Percentiles rank a stretch among this genome's conserved stretches.
These are phyloP conservation scores for Geotrichum bryndzae DNA, from an alignment of 1,139 yeast genomes.

Conservation along the genomic window DNA sequence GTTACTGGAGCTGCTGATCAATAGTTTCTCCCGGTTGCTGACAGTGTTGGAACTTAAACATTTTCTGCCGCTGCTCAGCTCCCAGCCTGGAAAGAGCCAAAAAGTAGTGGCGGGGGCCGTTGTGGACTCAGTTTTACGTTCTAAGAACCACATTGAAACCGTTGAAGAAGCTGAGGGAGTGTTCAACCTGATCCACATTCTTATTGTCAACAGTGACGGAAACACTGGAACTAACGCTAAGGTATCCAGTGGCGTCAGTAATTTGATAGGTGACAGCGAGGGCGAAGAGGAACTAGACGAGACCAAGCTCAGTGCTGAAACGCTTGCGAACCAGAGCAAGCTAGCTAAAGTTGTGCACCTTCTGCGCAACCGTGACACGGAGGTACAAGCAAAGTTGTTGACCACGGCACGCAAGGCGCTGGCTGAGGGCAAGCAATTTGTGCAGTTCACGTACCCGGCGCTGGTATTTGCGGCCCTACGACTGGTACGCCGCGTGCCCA, in stretches of 20 bases:
- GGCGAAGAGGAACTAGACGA: constrained; percentile 16
- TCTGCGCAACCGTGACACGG: constrained; percentile 47
- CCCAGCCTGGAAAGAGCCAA: constrained; percentile 37
- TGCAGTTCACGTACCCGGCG: constrained; percentile 68
- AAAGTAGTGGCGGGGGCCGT: constrained; percentile 33
- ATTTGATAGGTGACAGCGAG: constrained; percentile 16
- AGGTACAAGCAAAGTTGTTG: constrained; percentile 51
- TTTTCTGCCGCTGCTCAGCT: constrained; percentile 34
- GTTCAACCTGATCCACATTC: constrained; percentile 20
- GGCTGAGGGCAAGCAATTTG: constrained; percentile 45
- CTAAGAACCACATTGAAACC: constrained; percentile 23
- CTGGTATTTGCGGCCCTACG: constrained; percentile 56
- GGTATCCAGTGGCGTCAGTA: constrained; percentile 18
- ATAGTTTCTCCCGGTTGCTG: constrained; percentile 24
- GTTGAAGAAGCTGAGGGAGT: constrained; percentile 38
- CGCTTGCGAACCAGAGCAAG: constrained; percentile 52
- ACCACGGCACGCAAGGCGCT: constrained; percentile 46
- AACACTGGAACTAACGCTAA: not conserved
- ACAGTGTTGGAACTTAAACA: constrained; percentile 35
- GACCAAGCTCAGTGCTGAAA: constrained; percentile 26
- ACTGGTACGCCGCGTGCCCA: constrained; percentile 47
- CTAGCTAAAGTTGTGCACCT: constrained; percentile 70
- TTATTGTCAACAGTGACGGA: constrained; percentile 12
- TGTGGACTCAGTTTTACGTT: constrained; percentile 8
- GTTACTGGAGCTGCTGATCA: constrained; percentile 54